Conservation (phyloP, 2,329 filamentous ascomycete species). For the Lasiodiplodia sp. region DNA sequence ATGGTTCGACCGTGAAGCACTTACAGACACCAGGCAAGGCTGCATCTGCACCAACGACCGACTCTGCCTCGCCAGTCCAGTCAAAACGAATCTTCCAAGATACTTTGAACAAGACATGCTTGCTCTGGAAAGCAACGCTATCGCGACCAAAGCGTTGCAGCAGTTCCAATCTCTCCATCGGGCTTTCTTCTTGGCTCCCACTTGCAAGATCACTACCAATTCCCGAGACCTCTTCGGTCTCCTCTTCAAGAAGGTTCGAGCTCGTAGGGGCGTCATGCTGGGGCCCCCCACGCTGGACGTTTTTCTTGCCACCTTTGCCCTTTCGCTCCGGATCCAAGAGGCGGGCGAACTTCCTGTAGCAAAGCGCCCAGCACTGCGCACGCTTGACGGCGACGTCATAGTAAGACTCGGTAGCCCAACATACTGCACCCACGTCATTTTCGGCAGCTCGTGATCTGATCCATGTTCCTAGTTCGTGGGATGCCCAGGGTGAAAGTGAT, state of each 20-base stretch:
- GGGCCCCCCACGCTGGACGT: constrained; percentile 30
- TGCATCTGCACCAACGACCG: constrained; percentile 61
- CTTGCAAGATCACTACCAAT: constrained; percentile 29
- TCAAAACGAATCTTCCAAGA: constrained; percentile 72
- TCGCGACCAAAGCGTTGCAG: constrained; percentile 52
- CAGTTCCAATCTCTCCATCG: constrained; percentile 54
- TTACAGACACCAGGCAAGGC: constrained; percentile 70
- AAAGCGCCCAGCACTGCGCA: constrained; percentile 67
- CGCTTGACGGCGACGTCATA: constrained; percentile 66
- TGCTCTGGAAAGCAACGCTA: constrained; percentile 42
- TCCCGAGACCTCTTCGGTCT: constrained; percentile 35
- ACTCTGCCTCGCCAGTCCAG: constrained; percentile 76
- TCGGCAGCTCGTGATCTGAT: constrained; percentile 50
- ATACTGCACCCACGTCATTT: constrained; percentile 65
- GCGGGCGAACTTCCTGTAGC: constrained; percentile 58
- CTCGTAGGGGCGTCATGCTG: constrained; percentile 38
- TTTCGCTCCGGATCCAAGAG: constrained; percentile 32
- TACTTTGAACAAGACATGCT: constrained; percentile 58
- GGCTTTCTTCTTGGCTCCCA: not conserved
- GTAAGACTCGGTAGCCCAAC: constrained; percentile 75
- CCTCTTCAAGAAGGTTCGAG: constrained; percentile 34
- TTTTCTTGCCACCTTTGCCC: not conserved
- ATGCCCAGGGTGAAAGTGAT: constrained; percentile 65
- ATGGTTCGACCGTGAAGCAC: constrained; percentile 47
- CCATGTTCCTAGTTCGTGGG: constrained; percentile 65